phyloP scores from a whole-genome alignment of 495 filamentous ascomycete species.

The Elaphomyces granulatus region DNA sequence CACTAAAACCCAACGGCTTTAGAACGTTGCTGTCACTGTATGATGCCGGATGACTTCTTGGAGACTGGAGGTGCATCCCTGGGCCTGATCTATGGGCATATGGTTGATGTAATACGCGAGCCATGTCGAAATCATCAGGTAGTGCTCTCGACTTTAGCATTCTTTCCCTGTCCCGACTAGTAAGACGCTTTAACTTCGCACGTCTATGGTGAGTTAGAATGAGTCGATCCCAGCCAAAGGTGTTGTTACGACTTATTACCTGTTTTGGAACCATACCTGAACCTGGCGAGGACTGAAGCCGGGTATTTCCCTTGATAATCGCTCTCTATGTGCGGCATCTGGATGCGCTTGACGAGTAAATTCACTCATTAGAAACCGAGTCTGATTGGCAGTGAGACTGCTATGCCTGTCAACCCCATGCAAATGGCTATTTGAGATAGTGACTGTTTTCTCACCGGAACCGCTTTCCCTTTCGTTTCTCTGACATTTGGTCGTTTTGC shows the following conservation, averaged over 20 bases:
- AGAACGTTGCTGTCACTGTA: conserved; percentile 1
- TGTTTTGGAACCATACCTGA: conserved; percentile 98
- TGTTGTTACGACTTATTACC: conserved; percentile 38
- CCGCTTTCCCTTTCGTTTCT: not conserved
- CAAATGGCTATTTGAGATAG: too few species aligned
- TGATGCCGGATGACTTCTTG: conserved; percentile 6
- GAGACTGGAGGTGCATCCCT: conserved; percentile 22
- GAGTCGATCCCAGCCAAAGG: conserved; percentile 14
- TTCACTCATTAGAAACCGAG: conserved; percentile 92
- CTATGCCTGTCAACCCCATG: not conserved
- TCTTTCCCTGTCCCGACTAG: conserved; percentile 80
- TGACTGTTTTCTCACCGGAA: not conserved
- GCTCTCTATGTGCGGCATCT: conserved; percentile 82
- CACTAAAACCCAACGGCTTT: conserved; percentile 26
- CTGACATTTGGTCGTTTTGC: not conserved
- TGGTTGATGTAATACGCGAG: conserved; percentile 77
- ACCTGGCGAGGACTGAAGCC: conserved; percentile 88
- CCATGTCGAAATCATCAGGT: conserved; percentile 84
- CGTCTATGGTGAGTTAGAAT: conserved; percentile 37
- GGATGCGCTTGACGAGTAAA: conserved; percentile 93
- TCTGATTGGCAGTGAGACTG: conserved; percentile 94
- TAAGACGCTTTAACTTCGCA: conserved; percentile 90
- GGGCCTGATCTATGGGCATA: conserved; percentile 24
- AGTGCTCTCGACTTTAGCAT: conserved; percentile 89
- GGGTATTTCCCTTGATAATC: conserved; percentile 82